Percentiles rank a stretch among this genome's conserved stretches.
phyloP scores from a whole-genome alignment of 768 basidiomycete genomes.

The Amanita pseudoporphyria region DNA sequence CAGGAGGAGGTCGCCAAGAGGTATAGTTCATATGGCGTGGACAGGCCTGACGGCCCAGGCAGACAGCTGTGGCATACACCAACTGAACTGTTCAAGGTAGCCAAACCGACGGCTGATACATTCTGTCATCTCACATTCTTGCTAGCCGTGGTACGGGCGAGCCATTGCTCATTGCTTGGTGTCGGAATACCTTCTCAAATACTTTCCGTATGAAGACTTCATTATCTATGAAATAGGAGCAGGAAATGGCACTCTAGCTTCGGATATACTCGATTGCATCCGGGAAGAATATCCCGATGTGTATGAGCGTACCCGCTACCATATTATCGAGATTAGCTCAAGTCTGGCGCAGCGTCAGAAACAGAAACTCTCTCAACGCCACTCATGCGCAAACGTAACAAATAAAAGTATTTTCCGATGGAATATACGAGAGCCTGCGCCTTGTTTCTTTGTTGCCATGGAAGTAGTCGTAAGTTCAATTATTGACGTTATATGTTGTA shows the following conservation, averaged over 20 bases:
- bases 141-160: constrained; percentile 89
- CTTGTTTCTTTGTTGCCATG: constrained; percentile 90
- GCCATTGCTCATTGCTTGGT: constrained; percentile 85
- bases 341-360: constrained; percentile 68
- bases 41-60: constrained; percentile 58
- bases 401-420: constrained; percentile 85
- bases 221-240: constrained; percentile 97
- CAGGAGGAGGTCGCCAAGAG: constrained; percentile 69
- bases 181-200: constrained; percentile 86
- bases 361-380: constrained; percentile 47
- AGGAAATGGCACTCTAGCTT: constrained; percentile 92
- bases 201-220: constrained; percentile 94
- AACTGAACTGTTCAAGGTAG: constrained; percentile 92
- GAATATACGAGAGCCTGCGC: constrained; percentile 62
- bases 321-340: constrained; percentile 90
- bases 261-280: constrained; percentile 79
- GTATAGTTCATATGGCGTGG: constrained; percentile 63
- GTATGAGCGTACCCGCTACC: constrained; percentile 86
- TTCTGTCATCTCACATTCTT: constrained; percentile 6
- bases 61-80: constrained; percentile 98
- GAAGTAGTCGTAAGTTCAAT: constrained; percentile 79
- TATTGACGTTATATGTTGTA: not conserved
- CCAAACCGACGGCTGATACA: constrained; percentile 13
- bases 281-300: constrained; percentile 77
- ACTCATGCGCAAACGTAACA: constrained; percentile 59